Percentiles rank a stretch among this genome's conserved stretches.
phyloP scores from a whole-genome alignment of 768 basidiomycete species.

The Cantharellus anzutake region DNA sequence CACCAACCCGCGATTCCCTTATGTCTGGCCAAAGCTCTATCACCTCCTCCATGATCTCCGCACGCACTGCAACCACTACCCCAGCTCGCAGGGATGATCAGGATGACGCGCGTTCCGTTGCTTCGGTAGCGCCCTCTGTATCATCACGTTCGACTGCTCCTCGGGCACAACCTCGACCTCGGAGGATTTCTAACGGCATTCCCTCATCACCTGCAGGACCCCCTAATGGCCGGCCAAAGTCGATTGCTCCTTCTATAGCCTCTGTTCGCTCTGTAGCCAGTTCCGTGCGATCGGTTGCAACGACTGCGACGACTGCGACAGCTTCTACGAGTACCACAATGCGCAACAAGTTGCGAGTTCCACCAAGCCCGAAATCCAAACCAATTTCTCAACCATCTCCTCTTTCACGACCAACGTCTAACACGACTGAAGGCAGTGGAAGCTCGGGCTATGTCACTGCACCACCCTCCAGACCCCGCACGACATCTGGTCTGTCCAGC shows the following conservation, averaged over 20 bases:
- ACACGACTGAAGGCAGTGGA: neutral
- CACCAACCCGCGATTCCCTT: neutral
- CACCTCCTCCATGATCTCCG: neutral
- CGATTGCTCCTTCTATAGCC: constrained; percentile 18
- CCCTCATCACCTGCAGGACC: neutral
- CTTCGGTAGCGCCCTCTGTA: neutral
- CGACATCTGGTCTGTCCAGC: neutral
- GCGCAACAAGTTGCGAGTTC: neutral
- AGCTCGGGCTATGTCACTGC: neutral
- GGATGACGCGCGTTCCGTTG: no score
- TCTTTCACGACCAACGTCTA: neutral
- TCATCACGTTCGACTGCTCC: neutral
- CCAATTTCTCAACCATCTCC: neutral
- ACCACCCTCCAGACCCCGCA: neutral
- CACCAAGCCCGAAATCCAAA: neutral
- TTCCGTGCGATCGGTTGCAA: neutral
- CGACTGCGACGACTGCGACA: constrained; percentile 1
- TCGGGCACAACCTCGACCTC: neutral
- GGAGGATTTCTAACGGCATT: neutral
- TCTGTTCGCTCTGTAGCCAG: constrained; percentile 16
- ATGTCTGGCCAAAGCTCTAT: neutral
- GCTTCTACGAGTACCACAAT: constrained; percentile 19
- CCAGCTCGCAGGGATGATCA: no score
- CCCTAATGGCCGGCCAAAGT: constrained; percentile 11
- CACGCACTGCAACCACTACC: neutral